Conservation (phyloP, 257 asterid genomes). For the Solanum etuberosum region DNA sequence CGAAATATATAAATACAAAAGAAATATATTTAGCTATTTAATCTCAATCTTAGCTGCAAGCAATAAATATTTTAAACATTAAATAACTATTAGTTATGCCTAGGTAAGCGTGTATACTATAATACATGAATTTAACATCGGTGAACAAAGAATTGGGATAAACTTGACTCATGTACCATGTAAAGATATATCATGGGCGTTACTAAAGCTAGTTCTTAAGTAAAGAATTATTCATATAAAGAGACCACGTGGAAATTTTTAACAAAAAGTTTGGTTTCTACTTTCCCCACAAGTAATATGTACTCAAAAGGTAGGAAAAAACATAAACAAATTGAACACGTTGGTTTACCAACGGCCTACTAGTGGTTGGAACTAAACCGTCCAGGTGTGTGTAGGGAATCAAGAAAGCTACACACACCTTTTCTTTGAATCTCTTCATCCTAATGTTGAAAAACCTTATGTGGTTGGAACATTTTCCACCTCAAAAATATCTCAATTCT, state of each 20-base stretch:
- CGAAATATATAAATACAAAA: too few relatives aligned
- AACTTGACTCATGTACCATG: fast-evolving
- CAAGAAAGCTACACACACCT: neutral
- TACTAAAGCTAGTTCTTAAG: too few relatives aligned
- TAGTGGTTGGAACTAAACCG: neutral
- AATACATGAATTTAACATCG: too few relatives aligned
- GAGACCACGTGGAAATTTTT: too few relatives aligned
- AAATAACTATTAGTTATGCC: too few relatives aligned
- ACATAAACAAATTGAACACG: neutral
- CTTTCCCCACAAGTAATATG: neutral
- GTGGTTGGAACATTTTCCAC: slow-evolving; percentile 33
- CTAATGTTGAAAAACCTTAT: neutral
- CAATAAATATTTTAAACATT: too few relatives aligned
- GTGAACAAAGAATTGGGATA: too few relatives aligned
- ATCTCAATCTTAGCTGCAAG: neutral
- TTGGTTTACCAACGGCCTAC: neutral
- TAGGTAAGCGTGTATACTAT: too few relatives aligned
- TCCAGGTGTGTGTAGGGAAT: neutral
- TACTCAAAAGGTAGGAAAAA: too few relatives aligned
- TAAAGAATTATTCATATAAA: too few relatives aligned
- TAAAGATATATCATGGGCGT: too few relatives aligned
- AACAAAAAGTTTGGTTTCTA: neutral
- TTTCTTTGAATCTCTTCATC: neutral
- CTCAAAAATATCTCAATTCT: slow-evolving; percentile 41
- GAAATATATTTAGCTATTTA: neutral